Evolutionary conservation across 352 stramenopile genomes (phyloP), one percentile per base, ranked within the genome.

Genomic region (Pythium brachiatum): DNA sequence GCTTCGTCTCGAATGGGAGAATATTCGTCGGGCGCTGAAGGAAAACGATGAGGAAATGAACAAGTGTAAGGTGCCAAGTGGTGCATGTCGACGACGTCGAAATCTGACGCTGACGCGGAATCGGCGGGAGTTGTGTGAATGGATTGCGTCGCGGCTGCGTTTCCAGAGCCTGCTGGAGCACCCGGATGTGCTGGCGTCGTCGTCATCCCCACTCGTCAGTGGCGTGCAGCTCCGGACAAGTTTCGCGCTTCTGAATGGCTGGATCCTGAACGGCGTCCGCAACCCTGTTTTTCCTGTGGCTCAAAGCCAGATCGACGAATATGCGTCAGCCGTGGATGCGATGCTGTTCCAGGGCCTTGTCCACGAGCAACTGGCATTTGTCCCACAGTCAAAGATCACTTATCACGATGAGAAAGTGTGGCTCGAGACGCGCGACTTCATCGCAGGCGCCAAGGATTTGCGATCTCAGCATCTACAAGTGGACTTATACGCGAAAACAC

Each of bases 101-200:
- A 75, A 76, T 50, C 9, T 88, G 31, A 51, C 81, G 6, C 69
- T 88, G 2, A 57, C 66, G 16, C 65, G 69, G 15, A 86, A 89
- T 55, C 61, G 72, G 1, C 62, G 31, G 12, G 38, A 75, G 29
- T 26, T 92, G 21, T 92, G 68, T 21, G 64, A 81, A 20, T 90
- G 78, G 80, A 79, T 92, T 34, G 66, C 58, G 3, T 64, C 57
- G 34, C 77, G 74, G 18, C 44, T 92, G 12, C 68, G 68, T 0
- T 88, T 92, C 26, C 83, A 89, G 60, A 87, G 57, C 39, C 61
- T 90, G 27, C 38, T 86, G 20, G 77, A 89, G 13, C 83, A 92
- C 53, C 82, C 80, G 3, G 62, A 81, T 26, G 38, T 70, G 7
- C 51, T 88, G 0, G 59, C 68, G 7, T 59, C 76, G 32, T 65